Evolutionary conservation across 257 asterid species (phyloP), one percentile per base, ranked within the genome.

Genomic region (Fraxinus quadrangulata): DNA sequence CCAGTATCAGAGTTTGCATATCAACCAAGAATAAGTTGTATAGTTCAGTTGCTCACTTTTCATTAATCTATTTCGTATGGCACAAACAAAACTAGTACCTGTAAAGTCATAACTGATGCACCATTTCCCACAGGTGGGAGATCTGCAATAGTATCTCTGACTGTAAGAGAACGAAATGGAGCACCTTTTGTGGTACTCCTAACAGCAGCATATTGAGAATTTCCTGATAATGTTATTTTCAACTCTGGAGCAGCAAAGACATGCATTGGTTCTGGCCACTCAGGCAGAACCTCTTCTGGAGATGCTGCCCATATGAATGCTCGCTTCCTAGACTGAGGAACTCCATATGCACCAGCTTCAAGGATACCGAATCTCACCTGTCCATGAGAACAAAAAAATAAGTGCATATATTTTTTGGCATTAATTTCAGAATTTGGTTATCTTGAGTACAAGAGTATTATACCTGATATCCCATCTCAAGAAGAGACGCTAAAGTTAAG

Each of bases 261-360:
- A 75, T 95, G 97, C 97, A 95, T 91, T 73, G 98, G 99, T 86
- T 95, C 97, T 0, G 98, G 99, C 99, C 99, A 95, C 36, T 93
- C 98, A 0, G 99, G 98, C 79, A 95, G 98, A 73, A 84, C 56
- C 88, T 91, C 94, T 40, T 93, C 94, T 31, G 97, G 98, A 71
- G 97, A 86, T 23, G 99, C 97, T 13, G 98, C 98, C 99, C 99
- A 95, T 81, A 95, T 93, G 82, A 93, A 93, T 72, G 98, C 99
- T 81, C 99, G 89, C 86, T 93, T 95, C 86, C 98, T 86, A 39
- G 98, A 89, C 85, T 95, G 99, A 75, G 98, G 96, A 79, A 95
- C 94, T 67, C 99, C 99, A 85, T 79, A 95, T 9, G 97, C 90
- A 83, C 98, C 98, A 71, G 98, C 99, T 89, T 95, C 99, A 40